A percentile compares a stretch with the other conserved stretches of the same genome.
These are phyloP conservation scores for Pyrenopolyporus hunteri DNA, from an alignment of 495 filamentous ascomycete species.

Conservation along the genomic window DNA sequence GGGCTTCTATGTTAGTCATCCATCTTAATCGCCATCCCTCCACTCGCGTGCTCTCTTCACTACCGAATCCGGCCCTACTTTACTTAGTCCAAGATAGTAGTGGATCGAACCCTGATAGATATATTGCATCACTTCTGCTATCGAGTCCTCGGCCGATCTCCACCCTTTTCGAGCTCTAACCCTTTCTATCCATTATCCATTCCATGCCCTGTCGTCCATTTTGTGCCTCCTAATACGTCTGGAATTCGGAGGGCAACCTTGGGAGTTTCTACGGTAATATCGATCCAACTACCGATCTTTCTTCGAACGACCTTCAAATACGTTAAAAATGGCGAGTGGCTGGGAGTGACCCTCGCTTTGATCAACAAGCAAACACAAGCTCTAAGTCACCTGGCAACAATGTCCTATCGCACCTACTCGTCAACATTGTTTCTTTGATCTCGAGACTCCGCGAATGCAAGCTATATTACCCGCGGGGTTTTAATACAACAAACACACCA, in stretches of 20 bases:
- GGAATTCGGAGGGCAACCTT: not conserved
- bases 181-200: conserved; percentile 2
- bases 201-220: conserved; percentile 10
- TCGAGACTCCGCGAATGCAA: conserved; percentile 8
- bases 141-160: conserved; percentile 9
- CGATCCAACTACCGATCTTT: conserved; percentile 3
- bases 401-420: conserved; percentile 5
- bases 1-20: not conserved
- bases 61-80: conserved; percentile 3
- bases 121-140: conserved; percentile 31
- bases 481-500: conserved; percentile 1
- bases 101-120: conserved; percentile 23
- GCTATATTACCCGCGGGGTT: conserved; percentile 2
- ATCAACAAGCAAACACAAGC: conserved; percentile 6
- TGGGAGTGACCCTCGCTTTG: conserved; percentile 22
- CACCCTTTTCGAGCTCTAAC: conserved; percentile 20
- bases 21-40: not conserved
- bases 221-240: conserved; percentile 2
- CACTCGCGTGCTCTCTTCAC: not conserved
- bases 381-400: not conserved
- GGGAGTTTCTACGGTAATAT: not conserved
- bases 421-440: conserved; percentile 5
- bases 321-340: conserved; percentile 21
- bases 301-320: too few species aligned
- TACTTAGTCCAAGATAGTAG: conserved; percentile 5